Percentiles rank a stretch among this genome's conserved stretches.
Evolutionary conservation across 192 early-diverging fungal species (phyloP).

Genomic region (Chytriomyces sp.): DNA sequence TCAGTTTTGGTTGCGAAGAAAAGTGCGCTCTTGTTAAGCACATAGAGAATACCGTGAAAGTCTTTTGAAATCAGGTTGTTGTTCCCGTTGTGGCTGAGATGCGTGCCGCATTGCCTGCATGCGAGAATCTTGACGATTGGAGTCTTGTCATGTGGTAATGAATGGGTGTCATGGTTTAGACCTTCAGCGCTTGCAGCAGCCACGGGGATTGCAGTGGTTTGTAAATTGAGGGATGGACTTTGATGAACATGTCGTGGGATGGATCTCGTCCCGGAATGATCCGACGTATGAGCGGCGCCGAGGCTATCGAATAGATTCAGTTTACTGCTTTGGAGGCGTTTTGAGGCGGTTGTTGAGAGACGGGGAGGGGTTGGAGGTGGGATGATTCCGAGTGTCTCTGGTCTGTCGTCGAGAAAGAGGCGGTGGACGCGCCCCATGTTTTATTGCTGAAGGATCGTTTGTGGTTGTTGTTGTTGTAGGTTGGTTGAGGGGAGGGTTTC

Average conservation of each 20-base stretch:
- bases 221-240: too few species aligned
- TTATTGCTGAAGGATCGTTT: neutral
- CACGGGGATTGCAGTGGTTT: too few species aligned
- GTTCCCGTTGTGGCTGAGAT: neutral
- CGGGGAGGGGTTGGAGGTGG: neutral
- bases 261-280: neutral
- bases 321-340: neutral
- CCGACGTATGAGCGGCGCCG: neutral
- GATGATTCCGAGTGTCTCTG: neutral
- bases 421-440: conserved; percentile 9
- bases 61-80: neutral
- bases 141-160: too few species aligned
- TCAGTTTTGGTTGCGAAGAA: neutral
- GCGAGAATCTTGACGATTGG: neutral
- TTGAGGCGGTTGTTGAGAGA: neutral
- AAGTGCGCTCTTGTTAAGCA: too few species aligned
- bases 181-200: too few species aligned
- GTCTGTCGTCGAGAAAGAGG: conserved; percentile 1
- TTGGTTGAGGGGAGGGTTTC: neutral
- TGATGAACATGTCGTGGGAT: too few species aligned
- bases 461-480: too few species aligned
- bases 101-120: neutral
- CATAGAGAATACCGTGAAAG: neutral
- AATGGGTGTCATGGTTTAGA: too few species aligned
- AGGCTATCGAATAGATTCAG: neutral